Base-by-base conservation (phyloP, 352 stramenopile genomes). In the Peronosclerospora sorghi region DNA sequence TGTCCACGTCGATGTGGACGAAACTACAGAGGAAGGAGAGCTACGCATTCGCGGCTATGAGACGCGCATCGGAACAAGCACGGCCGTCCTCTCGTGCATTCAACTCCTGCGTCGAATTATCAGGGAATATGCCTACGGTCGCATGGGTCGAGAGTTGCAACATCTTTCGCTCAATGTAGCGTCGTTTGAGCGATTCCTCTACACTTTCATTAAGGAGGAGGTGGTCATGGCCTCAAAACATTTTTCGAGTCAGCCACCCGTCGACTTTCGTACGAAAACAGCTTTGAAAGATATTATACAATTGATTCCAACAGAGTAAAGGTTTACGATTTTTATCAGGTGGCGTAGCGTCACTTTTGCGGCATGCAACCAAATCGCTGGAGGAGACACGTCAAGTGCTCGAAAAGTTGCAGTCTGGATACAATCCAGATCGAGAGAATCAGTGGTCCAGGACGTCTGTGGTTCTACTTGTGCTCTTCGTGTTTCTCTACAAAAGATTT, bases 241-340 rank as follows among this genome's bases (percentile, higher is more conserved):
- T 21, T 82, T 74, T 48, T 45, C 54, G 4, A 49, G 64, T 30
- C 49, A 60, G 8, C 59, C 72, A 27, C 68, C 71, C n/a, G 7
- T 65, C 89, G 19, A 67, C 90, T 89, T 20, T n/a, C 73, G 77
- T 30, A 41, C 61, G 30, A 93, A 93, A 59, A 82, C 73, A 32
- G 80, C 80, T 58, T 93, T n/a, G 20, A 93, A 93, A 48, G 80
- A 93, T 48, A 84, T 93, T 51, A 90, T 93, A 32, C 80, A 77
- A 27, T 57, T 93, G 18, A 93, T 93, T 20, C 77, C 77, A 7
- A 83, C 65, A 4, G 71, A 85, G 46, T 73, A 89, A 48, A 66
- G 77, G 20, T 88, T 76, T 56, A 87, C 80, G 15, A 87, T 92
- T 39, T n/a, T 51, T 92, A 7, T 87, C 73, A 0, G 80, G 80